phyloP scores from a whole-genome alignment of 345 rosid genomes.

The Microcos paniculata region DNA sequence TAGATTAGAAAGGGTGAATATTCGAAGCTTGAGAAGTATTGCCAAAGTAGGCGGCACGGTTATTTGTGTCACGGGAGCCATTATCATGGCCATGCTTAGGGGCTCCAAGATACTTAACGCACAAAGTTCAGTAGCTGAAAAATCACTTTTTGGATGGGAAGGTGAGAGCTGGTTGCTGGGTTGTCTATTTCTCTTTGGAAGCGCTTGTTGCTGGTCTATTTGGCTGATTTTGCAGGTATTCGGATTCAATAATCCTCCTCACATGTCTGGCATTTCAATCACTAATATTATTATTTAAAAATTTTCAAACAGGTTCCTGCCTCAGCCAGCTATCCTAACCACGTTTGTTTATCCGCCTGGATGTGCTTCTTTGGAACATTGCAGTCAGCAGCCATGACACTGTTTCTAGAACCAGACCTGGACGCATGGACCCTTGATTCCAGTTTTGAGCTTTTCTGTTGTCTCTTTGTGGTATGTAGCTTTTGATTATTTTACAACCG shows the following conservation, averaged over 20 bases:
- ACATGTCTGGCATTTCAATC: background rate
- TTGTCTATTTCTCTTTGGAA: constrained; percentile 53
- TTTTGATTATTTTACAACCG: background rate
- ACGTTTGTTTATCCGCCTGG: constrained; percentile 69
- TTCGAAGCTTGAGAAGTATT: constrained; percentile 48
- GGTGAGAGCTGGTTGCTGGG: constrained; percentile 58
- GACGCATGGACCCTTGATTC: constrained; percentile 56
- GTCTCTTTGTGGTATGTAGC: constrained; percentile 44
- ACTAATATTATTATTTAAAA: background rate
- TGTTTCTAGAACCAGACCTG: constrained; percentile 46
- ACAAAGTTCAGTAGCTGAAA: constrained; percentile 14
- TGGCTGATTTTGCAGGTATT: constrained; percentile 79
- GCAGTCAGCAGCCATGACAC: constrained; percentile 49
- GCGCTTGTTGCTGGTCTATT: constrained; percentile 65
- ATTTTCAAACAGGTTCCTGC: constrained; percentile 49
- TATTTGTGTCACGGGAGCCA: constrained; percentile 61
- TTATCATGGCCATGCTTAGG: constrained; percentile 60
- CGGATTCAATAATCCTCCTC: background rate
- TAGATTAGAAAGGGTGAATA: constrained; percentile 62
- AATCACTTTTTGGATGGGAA: constrained; percentile 22
- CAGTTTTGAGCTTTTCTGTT: constrained; percentile 37
- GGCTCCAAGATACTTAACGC: constrained; percentile 71
- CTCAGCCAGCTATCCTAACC: constrained; percentile 52
- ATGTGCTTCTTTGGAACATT: constrained; percentile 63
- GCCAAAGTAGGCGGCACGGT: constrained; percentile 67